Conservation (phyloP, 2,329 filamentous ascomycete species). For the Scedosporium aurantiacum region DNA sequence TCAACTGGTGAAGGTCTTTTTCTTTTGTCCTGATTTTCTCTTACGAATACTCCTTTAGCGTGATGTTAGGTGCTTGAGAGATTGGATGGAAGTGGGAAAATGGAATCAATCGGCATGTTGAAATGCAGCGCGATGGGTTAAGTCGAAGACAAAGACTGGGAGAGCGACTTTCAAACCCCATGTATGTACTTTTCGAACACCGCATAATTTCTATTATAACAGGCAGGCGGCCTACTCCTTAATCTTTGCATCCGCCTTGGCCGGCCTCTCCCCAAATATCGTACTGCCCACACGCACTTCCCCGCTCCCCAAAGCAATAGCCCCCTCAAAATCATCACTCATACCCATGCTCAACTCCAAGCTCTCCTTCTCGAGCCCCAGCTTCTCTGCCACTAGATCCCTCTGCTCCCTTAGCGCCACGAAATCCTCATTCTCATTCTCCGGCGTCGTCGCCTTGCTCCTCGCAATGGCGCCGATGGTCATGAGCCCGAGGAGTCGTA, state of each 20-base stretch:
- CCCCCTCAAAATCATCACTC: constrained; percentile 91
- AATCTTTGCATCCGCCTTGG: constrained; percentile 68
- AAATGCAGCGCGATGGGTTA: no score
- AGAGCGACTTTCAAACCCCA: no score
- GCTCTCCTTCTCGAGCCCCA: constrained; percentile 31
- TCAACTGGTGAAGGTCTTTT: no score
- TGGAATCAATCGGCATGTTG: no score
- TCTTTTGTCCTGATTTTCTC: no score
- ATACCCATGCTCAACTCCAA: constrained; percentile 97
- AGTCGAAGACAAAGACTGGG: no score
- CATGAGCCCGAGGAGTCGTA: constrained; percentile 78
- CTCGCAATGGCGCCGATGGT: constrained; percentile 92
- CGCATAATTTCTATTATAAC: background rate
- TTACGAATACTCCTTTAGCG: no score
- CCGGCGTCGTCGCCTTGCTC: constrained; percentile 59
- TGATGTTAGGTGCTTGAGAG: no score
- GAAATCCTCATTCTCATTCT: constrained; percentile 90
- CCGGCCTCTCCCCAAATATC: constrained; percentile 78
- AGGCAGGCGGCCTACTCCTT: constrained; percentile 24
- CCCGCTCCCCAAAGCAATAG: constrained; percentile 69
- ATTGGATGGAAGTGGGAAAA: no score
- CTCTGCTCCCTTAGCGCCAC: constrained; percentile 54
- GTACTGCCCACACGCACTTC: constrained; percentile 90
- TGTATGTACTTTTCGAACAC: background rate
- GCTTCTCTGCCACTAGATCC: constrained; percentile 52